Evolutionary conservation across 306 rosid genomes (phyloP).

Genomic region (Lathyrus sativus): DNA sequence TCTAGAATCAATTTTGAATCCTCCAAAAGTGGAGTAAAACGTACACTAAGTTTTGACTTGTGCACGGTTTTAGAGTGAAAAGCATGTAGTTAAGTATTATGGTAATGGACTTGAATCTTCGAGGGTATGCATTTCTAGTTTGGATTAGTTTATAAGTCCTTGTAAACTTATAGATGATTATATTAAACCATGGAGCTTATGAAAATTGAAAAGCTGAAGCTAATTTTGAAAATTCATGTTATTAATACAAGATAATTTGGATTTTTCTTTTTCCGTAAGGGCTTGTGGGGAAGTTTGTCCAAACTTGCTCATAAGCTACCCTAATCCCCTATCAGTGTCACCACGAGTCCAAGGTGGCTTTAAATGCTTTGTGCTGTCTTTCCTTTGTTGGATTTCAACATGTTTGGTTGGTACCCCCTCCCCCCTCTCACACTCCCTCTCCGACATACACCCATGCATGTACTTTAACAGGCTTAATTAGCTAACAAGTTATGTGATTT

Average conservation of each 20-base stretch:
- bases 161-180: background rate
- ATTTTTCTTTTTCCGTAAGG: no score
- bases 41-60: no score
- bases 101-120: background rate
- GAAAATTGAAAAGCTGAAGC: background rate
- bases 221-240: background rate
- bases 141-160: background rate
- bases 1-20: no score
- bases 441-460: background rate
- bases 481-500: background rate
- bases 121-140: background rate
- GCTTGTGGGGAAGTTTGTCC: no score
- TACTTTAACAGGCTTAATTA: background rate
- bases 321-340: no score
- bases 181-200: background rate
- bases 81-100: background rate
- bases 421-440: no score
- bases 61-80: no score
- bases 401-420: no score
- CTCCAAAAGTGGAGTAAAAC: no score
- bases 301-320: no score
- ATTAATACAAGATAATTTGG: no score
- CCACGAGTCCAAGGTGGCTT: no score
- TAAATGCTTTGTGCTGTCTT: background rate
- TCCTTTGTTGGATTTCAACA: conserved; percentile 4